A percentile compares a stretch with the other conserved stretches of the same genome.
These are phyloP conservation scores for Proliferodiscus dingleyae DNA, from an alignment of 2,329 filamentous ascomycete genomes.

Conservation along the genomic window DNA sequence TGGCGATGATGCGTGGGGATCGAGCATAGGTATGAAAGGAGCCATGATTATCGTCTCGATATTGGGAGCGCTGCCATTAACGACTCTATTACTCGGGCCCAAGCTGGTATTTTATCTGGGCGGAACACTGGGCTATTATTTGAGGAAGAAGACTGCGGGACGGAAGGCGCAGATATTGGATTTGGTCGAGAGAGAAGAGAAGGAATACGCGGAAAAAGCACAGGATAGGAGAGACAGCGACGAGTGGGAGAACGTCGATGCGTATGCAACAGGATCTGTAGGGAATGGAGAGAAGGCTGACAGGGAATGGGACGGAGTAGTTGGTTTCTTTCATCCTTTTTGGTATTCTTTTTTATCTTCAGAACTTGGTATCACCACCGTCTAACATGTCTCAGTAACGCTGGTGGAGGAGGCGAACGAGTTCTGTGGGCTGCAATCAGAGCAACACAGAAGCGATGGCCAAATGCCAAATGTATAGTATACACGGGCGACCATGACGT, in stretches of 20 bases:
- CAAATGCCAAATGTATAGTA: slow-evolving; percentile 81
- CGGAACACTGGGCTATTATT: slow-evolving; percentile 51
- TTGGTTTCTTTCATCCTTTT: slow-evolving; percentile 97
- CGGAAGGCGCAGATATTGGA: slow-evolving; percentile 54
- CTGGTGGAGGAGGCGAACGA: slow-evolving; percentile 89
- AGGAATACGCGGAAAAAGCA: slow-evolving; percentile 13
- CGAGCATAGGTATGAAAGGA: slow-evolving; percentile 30
- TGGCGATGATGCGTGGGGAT: slow-evolving; percentile 25
- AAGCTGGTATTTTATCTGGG: slow-evolving; percentile 30
- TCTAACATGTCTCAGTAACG: slow-evolving; percentile 58
- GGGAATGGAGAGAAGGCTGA: slow-evolving; percentile 40
- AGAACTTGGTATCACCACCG: not conserved
- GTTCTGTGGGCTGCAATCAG: slow-evolving; percentile 95
- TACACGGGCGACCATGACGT: slow-evolving; percentile 95
- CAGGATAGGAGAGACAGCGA: slow-evolving; percentile 44
- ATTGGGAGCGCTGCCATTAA: slow-evolving; percentile 31
- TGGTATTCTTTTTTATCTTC: slow-evolving; percentile 51
- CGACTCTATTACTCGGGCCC: slow-evolving; percentile 23
- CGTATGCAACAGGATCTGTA: slow-evolving; percentile 41
- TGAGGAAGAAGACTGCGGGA: slow-evolving; percentile 59
- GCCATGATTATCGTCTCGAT: slow-evolving; percentile 28
- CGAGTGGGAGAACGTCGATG: slow-evolving; percentile 68
- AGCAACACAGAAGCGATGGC: slow-evolving; percentile 84
- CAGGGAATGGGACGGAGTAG: slow-evolving; percentile 72
- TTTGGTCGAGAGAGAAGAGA: slow-evolving; percentile 39